These are phyloP conservation scores for Combretum micranthum DNA, from an alignment of 345 rosid species.

Conservation along the genomic window DNA sequence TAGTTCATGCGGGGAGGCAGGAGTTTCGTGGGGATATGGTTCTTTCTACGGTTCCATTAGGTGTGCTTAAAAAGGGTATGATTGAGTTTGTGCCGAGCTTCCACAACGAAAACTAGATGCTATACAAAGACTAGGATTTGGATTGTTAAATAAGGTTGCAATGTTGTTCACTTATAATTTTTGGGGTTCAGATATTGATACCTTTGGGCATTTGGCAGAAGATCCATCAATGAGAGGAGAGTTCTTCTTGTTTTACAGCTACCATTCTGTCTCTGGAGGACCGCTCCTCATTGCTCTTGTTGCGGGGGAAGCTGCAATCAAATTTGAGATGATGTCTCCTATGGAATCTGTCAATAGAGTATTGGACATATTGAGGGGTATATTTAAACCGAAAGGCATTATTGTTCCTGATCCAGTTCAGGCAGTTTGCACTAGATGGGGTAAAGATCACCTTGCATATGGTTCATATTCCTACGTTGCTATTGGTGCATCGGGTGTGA, in stretches of 20 bases:
- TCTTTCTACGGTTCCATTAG: slow-evolving; percentile 80
- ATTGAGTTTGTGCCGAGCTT: slow-evolving; percentile 78
- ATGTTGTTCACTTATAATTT: slow-evolving; percentile 83
- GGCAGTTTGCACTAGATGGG: slow-evolving; percentile 91
- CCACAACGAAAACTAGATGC: slow-evolving; percentile 80
- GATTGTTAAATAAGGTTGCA: slow-evolving; percentile 82
- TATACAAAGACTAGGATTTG: slow-evolving; percentile 74
- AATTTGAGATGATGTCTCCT: slow-evolving; percentile 79
- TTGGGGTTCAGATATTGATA: slow-evolving; percentile 92
- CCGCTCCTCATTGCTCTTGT: slow-evolving; percentile 91
- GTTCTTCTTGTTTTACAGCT: slow-evolving; percentile 91
- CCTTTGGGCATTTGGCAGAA: slow-evolving; percentile 85
- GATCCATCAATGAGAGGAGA: slow-evolving; percentile 75
- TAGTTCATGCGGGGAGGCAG: slow-evolving; percentile 67
- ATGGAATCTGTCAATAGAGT: slow-evolving; percentile 78
- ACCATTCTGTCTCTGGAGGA: slow-evolving; percentile 84
- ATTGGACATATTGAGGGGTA: slow-evolving; percentile 62
- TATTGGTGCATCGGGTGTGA: slow-evolving; percentile 94
- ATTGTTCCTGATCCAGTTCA: slow-evolving; percentile 95
- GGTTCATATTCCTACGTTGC: slow-evolving; percentile 92
- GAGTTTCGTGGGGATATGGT: slow-evolving; percentile 84
- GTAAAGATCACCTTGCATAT: slow-evolving; percentile 71
- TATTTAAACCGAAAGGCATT: slow-evolving; percentile 83
- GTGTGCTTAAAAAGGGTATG: slow-evolving; percentile 73
- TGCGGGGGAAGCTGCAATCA: slow-evolving; percentile 82